Conservation (phyloP, 169 alveolate species). For the Perkinsus chesapeaki region DNA sequence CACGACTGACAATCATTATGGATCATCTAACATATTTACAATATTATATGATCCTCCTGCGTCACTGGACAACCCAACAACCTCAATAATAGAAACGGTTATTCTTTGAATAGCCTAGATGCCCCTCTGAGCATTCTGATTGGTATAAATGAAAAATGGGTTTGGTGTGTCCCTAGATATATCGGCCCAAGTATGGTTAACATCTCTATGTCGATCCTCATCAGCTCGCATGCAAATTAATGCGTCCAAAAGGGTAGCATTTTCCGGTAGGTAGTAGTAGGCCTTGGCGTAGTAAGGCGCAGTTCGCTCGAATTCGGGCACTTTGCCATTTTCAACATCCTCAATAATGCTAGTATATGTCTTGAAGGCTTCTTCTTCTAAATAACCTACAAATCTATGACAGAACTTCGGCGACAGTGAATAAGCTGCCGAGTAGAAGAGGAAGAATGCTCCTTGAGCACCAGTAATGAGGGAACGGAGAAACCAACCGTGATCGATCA, state of each 20-base stretch:
- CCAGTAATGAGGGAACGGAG: slow-evolving; percentile 21
- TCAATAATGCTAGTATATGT: slow-evolving; percentile 33
- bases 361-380: slow-evolving; percentile 48
- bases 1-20: no score
- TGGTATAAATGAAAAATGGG: neutral
- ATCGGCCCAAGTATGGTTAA: slow-evolving; percentile 41
- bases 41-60: no score
- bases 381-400: slow-evolving; percentile 48
- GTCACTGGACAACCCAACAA: no score
- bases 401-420: slow-evolving; percentile 34
- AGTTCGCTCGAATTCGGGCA: neutral
- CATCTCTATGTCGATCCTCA: slow-evolving; percentile 42
- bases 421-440: slow-evolving; percentile 20
- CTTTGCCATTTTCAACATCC: neutral
- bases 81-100: no score
- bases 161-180: neutral
- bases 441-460: slow-evolving; percentile 32
- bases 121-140: no score
- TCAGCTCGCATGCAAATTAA: slow-evolving; percentile 33
- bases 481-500: slow-evolving; percentile 27
- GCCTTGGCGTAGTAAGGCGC: slow-evolving; percentile 32
- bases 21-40: no score
- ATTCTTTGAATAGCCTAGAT: no score
- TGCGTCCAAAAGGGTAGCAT: slow-evolving; percentile 35
- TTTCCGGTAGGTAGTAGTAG: slow-evolving; percentile 29